A percentile compares a stretch with the other conserved stretches of the same genome.
Evolutionary conservation across 2,329 filamentous ascomycete genomes (phyloP).

Genomic region (Dissoconium aciculare): DNA sequence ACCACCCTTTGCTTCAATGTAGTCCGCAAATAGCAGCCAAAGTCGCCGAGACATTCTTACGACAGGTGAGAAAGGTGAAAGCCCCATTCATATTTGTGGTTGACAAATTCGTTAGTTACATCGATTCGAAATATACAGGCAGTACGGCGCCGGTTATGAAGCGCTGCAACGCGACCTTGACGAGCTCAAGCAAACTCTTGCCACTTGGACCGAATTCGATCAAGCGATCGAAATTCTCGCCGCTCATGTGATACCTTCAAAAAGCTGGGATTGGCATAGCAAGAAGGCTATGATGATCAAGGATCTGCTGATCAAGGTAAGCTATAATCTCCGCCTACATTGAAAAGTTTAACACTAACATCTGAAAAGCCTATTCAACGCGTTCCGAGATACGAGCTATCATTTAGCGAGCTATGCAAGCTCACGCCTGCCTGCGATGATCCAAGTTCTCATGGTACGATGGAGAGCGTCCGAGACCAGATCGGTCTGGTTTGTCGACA

Average conservation of each 20-base stretch:
- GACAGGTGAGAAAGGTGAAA: constrained; percentile 29
- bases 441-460: constrained; percentile 63
- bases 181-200: constrained; percentile 48
- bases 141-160: constrained; percentile 83
- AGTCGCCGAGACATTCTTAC: constrained; percentile 40
- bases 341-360: no score
- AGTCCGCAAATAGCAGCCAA: constrained; percentile 40
- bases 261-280: constrained; percentile 44
- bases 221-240: constrained; percentile 73
- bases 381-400: constrained; percentile 75
- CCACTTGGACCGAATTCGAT: constrained; percentile 69
- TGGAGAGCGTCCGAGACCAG: constrained; percentile 56
- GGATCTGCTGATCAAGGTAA: constrained; percentile 84
- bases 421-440: constrained; percentile 75
- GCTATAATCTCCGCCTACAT: no score
- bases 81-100: constrained; percentile 30
- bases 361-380: constrained; percentile 90
- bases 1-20: constrained; percentile 28
- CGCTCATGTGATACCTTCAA: constrained; percentile 56
- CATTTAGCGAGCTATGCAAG: constrained; percentile 72
- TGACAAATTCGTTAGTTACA: constrained; percentile 44
- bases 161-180: constrained; percentile 66
- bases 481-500: constrained; percentile 61
- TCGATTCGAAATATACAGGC: constrained; percentile 74
- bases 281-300: constrained; percentile 68